These are phyloP conservation scores for Neurospora intermedia DNA, from an alignment of 495 filamentous ascomycete species.

Conservation along the genomic window DNA sequence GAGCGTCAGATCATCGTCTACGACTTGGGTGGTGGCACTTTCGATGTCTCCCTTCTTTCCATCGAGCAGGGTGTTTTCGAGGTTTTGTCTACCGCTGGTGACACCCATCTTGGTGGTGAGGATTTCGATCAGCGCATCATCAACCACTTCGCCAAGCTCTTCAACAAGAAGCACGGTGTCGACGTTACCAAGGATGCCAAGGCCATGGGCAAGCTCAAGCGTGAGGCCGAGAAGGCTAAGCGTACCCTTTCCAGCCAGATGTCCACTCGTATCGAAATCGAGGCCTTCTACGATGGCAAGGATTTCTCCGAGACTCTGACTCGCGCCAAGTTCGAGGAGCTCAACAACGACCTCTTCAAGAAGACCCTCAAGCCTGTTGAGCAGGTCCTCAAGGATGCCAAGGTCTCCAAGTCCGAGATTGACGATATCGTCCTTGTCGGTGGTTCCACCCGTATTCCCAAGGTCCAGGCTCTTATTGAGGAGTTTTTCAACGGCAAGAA, in stretches of 20 bases:
- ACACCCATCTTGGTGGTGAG: slow-evolving; percentile 98
- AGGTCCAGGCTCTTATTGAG: slow-evolving; percentile 88
- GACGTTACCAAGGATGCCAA: slow-evolving; percentile 92
- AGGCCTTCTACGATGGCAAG: slow-evolving; percentile 91
- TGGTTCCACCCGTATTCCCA: slow-evolving; percentile 94
- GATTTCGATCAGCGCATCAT: slow-evolving; percentile 99
- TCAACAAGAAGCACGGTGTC: slow-evolving; percentile 96
- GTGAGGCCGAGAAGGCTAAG: slow-evolving; percentile 99
- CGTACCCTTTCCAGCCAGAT: slow-evolving; percentile 96
- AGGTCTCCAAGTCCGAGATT: slow-evolving; percentile 78
- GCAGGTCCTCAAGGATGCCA: slow-evolving; percentile 88
- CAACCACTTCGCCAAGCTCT: slow-evolving; percentile 92
- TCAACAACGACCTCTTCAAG: slow-evolving; percentile 98
- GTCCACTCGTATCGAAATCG: slow-evolving; percentile 96
- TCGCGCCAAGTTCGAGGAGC: slow-evolving; percentile 97
- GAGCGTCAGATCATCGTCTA: slow-evolving; percentile 92
- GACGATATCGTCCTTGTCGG: slow-evolving; percentile 86
- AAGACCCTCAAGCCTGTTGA: slow-evolving; percentile 98
- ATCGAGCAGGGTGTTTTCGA: slow-evolving; percentile 98
- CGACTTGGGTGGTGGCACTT: slow-evolving; percentile 99
- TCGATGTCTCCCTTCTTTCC: slow-evolving; percentile 97
- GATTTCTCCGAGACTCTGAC: slow-evolving; percentile 98
- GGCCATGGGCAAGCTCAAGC: slow-evolving; percentile 99
- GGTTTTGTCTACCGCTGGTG: slow-evolving; percentile 95
- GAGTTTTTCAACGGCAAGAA: slow-evolving; percentile 93